Evolutionary conservation across 495 filamentous ascomycete genomes (phyloP).

Genomic region (Lepidopterella palustris): DNA sequence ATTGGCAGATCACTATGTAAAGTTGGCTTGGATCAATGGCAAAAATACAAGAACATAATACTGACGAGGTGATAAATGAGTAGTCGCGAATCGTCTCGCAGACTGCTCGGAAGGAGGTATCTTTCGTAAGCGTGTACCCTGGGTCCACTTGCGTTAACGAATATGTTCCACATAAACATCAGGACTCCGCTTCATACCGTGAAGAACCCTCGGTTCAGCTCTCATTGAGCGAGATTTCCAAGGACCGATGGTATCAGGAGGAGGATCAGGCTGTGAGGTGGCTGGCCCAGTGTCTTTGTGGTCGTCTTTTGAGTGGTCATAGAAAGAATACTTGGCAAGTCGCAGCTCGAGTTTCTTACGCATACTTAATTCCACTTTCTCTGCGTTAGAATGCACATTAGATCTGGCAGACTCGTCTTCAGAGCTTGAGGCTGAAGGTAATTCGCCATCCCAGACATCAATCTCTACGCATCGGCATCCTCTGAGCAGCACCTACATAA

Average conservation of each 20-base stretch:
- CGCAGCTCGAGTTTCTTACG: slow-evolving; percentile 25
- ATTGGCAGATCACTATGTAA: slow-evolving; percentile 62
- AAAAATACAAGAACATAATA: neutral
- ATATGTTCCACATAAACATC: neutral
- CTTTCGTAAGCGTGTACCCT: slow-evolving; percentile 79
- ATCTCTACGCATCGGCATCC: slow-evolving; percentile 95
- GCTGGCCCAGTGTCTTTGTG: slow-evolving; percentile 1
- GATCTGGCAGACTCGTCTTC: slow-evolving; percentile 25
- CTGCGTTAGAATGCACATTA: slow-evolving; percentile 1
- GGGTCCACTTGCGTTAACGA: neutral
- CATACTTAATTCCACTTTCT: slow-evolving; percentile 11
- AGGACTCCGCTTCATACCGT: slow-evolving; percentile 41
- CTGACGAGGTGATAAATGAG: slow-evolving; percentile 57
- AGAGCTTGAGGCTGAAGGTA: slow-evolving; percentile 38
- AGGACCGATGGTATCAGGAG: slow-evolving; percentile 29
- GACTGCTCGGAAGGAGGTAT: slow-evolving; percentile 75
- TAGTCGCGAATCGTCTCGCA: slow-evolving; percentile 71
- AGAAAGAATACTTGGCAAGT: slow-evolving; percentile 15
- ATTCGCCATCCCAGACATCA: slow-evolving; percentile 87
- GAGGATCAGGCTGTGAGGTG: slow-evolving; percentile 1
- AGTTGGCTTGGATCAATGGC: neutral
- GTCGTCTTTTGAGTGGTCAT: slow-evolving; percentile 9
- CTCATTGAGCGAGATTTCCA: slow-evolving; percentile 35
- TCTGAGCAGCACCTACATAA: slow-evolving; percentile 54
- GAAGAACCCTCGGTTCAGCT: slow-evolving; percentile 71